These are phyloP conservation scores for Mycena indigotica DNA, from an alignment of 768 basidiomycete genomes.

Conservation along the genomic window DNA sequence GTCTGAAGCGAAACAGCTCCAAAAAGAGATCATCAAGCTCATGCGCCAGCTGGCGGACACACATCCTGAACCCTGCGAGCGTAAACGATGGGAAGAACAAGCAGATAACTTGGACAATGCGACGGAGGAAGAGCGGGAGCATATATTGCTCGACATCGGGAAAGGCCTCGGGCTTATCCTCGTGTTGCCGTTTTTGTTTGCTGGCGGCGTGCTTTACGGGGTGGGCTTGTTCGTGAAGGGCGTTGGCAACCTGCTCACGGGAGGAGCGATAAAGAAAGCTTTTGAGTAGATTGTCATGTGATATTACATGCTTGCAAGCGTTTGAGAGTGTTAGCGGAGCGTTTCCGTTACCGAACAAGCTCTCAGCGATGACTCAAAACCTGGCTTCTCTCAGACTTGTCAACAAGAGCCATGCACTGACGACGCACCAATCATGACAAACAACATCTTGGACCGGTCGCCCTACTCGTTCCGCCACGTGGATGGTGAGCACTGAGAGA, in stretches of 20 bases:
- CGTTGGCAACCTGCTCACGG: conserved; percentile 4
- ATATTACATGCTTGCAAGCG: too few species aligned
- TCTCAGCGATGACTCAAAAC: too few species aligned
- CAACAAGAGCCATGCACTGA: too few species aligned
- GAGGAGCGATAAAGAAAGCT: neutral
- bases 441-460: too few species aligned
- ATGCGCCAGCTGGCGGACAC: neutral
- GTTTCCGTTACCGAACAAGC: too few species aligned
- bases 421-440: too few species aligned
- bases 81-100: neutral
- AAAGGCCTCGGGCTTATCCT: conserved; percentile 11
- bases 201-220: conserved; percentile 7
- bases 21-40: neutral
- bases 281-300: too few species aligned
- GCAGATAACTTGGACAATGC: conserved; percentile 8
- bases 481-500: too few species aligned
- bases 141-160: conserved; percentile 12
- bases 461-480: too few species aligned
- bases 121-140: neutral
- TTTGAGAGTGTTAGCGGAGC: too few species aligned
- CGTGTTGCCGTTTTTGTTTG: conserved; percentile 2
- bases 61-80: neutral
- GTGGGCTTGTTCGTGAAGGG: conserved; percentile 7
- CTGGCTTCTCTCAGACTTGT: too few species aligned
- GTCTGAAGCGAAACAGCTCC: neutral